These are phyloP conservation scores for Fusarium sp. DNA, from an alignment of 2,329 filamentous ascomycete genomes.

Conservation along the genomic window DNA sequence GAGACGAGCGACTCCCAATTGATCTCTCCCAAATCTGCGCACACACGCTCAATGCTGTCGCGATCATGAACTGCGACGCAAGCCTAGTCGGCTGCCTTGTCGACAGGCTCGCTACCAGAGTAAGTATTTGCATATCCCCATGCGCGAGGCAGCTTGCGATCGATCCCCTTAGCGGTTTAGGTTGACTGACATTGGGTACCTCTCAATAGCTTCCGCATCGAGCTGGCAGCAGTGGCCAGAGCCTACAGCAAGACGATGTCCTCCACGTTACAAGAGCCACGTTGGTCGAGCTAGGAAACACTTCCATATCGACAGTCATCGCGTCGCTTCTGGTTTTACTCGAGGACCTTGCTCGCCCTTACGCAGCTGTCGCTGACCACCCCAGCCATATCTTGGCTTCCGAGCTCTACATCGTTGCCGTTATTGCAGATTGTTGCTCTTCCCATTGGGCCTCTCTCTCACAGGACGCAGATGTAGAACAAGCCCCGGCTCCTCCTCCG, in stretches of 20 bases:
- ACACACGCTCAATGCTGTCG: conserved; percentile 36
- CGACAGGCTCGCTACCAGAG: conserved; percentile 69
- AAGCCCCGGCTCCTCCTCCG: conserved; percentile 45
- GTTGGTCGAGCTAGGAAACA: conserved; percentile 67
- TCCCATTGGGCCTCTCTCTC: conserved; percentile 65
- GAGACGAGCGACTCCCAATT: conserved; percentile 11
- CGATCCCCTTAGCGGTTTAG: not conserved
- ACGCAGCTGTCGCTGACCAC: conserved; percentile 60
- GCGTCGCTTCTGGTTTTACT: conserved; percentile 66
- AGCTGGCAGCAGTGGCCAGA: conserved; percentile 65
- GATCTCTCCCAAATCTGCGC: conserved; percentile 17
- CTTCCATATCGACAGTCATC: conserved; percentile 63
- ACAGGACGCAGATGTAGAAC: conserved; percentile 34
- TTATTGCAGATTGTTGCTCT: conserved; percentile 72
- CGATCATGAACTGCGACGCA: conserved; percentile 66
- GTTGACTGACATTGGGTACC: conserved; percentile 50
- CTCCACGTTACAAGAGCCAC: conserved; percentile 69
- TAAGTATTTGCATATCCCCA: conserved; percentile 46
- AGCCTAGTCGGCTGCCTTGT: conserved; percentile 69
- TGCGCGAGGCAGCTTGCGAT: not conserved
- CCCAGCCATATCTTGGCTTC: conserved; percentile 70
- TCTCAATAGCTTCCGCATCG: conserved; percentile 68
- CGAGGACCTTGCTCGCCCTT: conserved; percentile 66
- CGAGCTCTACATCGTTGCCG: conserved; percentile 70
- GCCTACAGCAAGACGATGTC: conserved; percentile 69